Evolutionary conservation across 169 alveolate genomes (phyloP), one percentile per base, ranked within the genome.

Genomic region (Cryptosporidium viatorum): DNA sequence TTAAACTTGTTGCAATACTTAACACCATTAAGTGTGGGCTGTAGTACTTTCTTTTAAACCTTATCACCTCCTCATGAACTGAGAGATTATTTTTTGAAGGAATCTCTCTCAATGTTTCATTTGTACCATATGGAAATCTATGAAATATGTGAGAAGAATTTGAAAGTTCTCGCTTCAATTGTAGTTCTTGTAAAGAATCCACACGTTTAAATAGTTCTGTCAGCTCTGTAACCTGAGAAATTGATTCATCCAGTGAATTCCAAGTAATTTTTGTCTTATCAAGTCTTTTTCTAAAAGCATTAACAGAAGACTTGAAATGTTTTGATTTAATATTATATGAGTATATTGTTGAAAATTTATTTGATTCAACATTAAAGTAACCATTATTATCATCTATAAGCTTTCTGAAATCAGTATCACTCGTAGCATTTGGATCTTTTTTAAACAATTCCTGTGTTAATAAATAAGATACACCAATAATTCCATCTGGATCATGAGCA

Each of bases 61-160:
- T 65, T 14, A 65, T 65, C 12, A 12, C 5, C 10, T 65, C 71
- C 71, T 65, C 71, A 2, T 65, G 71, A 12, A 65, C 21, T n/a
- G 71, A 65, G 18, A 65, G 43, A n/a, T 35, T 65, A n/a, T 35
- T 65, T 14, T 35, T 65, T 18, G 50, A 37, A 31, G 85, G 85
- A 33, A 71, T 43, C 29, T 48, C 69, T 29, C 60, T 35, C 60
- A 71, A 39, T n/a, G 85, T 71, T 23, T 71, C 85, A 50, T 71
- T 71, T 35, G 60, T 71, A 18, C 85, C 85, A 59, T 71, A 71
- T 18, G 85, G 85, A 23, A 71, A 71, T 50, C 85, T 71, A 43
- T 48, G 69, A 48, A 71, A 71, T 9, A 29, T 3, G n/a, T 71
- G 85, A n/a, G 41, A 33, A 10, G 85, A 43, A 50, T 71, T 71